Evolutionary conservation across 805 yeast genomes (phyloP).

Genomic region (Candida methanosorbosa): DNA sequence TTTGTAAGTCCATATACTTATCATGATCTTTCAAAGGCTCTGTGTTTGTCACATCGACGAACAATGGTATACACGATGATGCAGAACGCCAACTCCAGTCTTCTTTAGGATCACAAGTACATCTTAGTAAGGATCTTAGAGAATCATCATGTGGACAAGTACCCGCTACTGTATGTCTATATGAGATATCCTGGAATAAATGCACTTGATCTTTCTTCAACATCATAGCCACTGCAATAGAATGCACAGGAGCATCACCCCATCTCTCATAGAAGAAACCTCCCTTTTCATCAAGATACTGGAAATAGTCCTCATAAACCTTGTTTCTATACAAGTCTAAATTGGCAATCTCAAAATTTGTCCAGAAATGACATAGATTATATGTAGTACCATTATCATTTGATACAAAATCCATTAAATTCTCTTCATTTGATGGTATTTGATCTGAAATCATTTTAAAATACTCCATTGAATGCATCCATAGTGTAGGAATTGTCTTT

Average conservation of each 20-base stretch:
- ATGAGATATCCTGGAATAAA: constrained; percentile 74
- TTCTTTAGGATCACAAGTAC: constrained; percentile 62
- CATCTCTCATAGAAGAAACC: constrained; percentile 85
- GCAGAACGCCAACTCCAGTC: constrained; percentile 55
- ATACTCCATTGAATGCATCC: constrained; percentile 38
- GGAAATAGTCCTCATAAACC: constrained; percentile 51
- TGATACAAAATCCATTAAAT: constrained; percentile 52
- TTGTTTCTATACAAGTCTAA: constrained; percentile 53
- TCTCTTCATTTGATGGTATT: constrained; percentile 19
- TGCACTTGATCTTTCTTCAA: constrained; percentile 59
- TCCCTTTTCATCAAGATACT: constrained; percentile 56
- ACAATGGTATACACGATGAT: constrained; percentile 19
- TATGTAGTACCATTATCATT: constrained; percentile 55
- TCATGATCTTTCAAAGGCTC: constrained; percentile 14
- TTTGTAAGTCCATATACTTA: constrained; percentile 10
- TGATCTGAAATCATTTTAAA: constrained; percentile 18
- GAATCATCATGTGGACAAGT: constrained; percentile 67
- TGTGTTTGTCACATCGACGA: constrained; percentile 13
- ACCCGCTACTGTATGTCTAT: constrained; percentile 71
- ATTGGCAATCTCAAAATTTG: constrained; percentile 69
- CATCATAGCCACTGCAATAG: constrained; percentile 32
- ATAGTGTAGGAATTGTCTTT: constrained; percentile 42
- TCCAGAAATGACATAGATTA: constrained; percentile 78
- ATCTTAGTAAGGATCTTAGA: constrained; percentile 45
- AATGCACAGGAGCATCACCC: constrained; percentile 68